Evolutionary conservation across 1,284 basidiomycete species (phyloP).

Genomic region (Cystobasidium sp.): DNA sequence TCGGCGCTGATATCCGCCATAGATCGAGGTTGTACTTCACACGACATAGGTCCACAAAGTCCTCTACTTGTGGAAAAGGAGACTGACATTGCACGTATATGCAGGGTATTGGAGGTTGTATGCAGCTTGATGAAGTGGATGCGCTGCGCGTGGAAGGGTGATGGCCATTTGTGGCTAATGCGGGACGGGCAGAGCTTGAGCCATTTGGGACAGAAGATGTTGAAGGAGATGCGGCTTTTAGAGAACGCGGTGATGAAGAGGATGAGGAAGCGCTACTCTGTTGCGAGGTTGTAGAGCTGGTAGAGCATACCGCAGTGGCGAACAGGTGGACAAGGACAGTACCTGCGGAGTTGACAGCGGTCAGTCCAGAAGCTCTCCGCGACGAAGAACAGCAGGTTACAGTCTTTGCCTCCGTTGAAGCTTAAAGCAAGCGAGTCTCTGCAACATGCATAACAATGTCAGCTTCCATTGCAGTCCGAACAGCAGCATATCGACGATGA

Average conservation of each 20-base stretch:
- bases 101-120: slow-evolving; percentile 66
- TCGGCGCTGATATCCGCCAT: slow-evolving; percentile 74
- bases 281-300: slow-evolving; percentile 9
- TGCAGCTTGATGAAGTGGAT: slow-evolving; percentile 43
- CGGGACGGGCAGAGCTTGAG: slow-evolving; percentile 28
- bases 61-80: slow-evolving; percentile 82
- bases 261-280: slow-evolving; percentile 57
- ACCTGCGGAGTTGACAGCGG: slow-evolving; percentile 62
- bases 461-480: slow-evolving; percentile 30
- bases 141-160: slow-evolving; percentile 18
- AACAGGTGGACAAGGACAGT: slow-evolving; percentile 92
- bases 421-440: slow-evolving; percentile 73
- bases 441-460: neutral
- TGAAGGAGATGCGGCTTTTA: neutral
- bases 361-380: neutral
- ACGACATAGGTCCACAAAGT: slow-evolving; percentile 73
- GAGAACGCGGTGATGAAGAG: slow-evolving; percentile 53
- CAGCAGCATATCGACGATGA: neutral
- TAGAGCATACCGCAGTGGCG: slow-evolving; percentile 61
- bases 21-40: slow-evolving; percentile 78
- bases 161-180: slow-evolving; percentile 14
- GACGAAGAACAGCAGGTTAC: slow-evolving; percentile 62
- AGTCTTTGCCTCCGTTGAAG: slow-evolving; percentile 98
- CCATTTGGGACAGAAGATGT: neutral
- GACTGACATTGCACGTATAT: slow-evolving; percentile 89